Evolutionary conservation across 75 land plant genomes (phyloP).

Genomic region (Sequoiadendron giganteum): DNA sequence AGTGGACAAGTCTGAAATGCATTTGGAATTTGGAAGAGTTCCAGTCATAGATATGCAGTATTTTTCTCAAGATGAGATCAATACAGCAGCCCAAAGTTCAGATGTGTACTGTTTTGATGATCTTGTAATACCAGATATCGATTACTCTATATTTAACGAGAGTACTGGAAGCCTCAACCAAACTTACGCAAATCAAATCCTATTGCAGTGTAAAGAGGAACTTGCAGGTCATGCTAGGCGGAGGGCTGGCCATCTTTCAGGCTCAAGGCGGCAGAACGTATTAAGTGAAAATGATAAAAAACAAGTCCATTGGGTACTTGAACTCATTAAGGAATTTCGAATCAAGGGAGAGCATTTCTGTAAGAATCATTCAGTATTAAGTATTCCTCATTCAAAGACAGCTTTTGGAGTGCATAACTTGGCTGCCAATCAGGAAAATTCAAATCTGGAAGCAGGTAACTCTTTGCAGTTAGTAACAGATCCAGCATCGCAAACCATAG

Average conservation of each 20-base stretch:
- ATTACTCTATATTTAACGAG: conserved; percentile 67
- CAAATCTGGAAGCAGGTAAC: not conserved
- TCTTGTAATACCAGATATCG: conserved; percentile 48
- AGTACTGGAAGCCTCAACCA: conserved; percentile 68
- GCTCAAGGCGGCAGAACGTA: not conserved
- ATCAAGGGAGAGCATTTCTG: not conserved
- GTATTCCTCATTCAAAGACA: not conserved
- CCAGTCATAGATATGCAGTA: conserved; percentile 33
- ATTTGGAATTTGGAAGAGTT: conserved; percentile 9
- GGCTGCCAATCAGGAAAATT: not conserved
- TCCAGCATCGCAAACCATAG: not conserved
- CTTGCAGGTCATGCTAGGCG: not conserved
- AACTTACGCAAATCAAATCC: conserved; percentile 65
- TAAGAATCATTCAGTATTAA: not conserved
- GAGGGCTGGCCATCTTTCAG: conserved; percentile 8
- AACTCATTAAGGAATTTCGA: not conserved
- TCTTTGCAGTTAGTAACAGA: conserved; percentile 5
- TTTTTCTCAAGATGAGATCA: conserved; percentile 38
- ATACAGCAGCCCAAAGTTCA: conserved; percentile 11
- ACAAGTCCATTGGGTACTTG: not conserved
- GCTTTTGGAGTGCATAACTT: not conserved
- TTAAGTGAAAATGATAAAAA: conserved; percentile 1
- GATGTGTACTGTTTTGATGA: conserved; percentile 20
- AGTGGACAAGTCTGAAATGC: not conserved
- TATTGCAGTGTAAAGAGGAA: conserved; percentile 27